phyloP scores from a whole-genome alignment of 2,329 filamentous ascomycete species.

The Neophaeococcomyces aloes region DNA sequence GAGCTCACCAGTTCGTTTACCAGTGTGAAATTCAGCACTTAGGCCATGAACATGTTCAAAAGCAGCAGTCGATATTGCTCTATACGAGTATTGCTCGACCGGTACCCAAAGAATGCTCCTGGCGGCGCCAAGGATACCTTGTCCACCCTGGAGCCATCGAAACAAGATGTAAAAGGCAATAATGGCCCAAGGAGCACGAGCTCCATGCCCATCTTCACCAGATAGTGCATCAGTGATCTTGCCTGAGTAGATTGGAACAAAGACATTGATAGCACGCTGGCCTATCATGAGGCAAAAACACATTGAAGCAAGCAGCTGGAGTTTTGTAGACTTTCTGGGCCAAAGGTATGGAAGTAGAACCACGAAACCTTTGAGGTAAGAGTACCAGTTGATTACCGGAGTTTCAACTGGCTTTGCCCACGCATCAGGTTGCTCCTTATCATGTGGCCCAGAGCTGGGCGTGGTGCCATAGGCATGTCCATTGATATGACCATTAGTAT shows the following conservation, averaged over 20 bases:
- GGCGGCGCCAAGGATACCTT: conserved; percentile 72
- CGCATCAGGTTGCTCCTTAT: conserved; percentile 31
- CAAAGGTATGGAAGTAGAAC: conserved; percentile 95
- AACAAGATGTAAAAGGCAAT: conserved; percentile 68
- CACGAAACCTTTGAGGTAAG: conserved; percentile 84
- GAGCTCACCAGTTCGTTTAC: conserved; percentile 93
- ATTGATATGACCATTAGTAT: conserved; percentile 38
- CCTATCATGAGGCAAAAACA: conserved; percentile 72
- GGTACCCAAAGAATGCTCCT: conserved; percentile 88
- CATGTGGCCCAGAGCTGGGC: conserved; percentile 28
- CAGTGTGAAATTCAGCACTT: conserved; percentile 90
- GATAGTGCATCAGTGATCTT: conserved; percentile 66
- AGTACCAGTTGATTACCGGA: conserved; percentile 86
- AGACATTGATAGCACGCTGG: conserved; percentile 74
- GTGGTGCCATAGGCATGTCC: conserved; percentile 43
- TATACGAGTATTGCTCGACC: conserved; percentile 92
- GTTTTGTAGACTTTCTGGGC: conserved; percentile 66
- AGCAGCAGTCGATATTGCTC: conserved; percentile 82
- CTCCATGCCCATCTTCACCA: conserved; percentile 41
- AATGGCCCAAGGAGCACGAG: conserved; percentile 58
- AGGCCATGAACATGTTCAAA: conserved; percentile 96
- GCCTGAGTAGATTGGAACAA: conserved; percentile 74
- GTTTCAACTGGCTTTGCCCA: conserved; percentile 84
- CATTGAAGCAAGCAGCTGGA: conserved; percentile 68
- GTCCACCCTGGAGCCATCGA: conserved; percentile 75